Percentiles rank a stretch among this genome's conserved stretches.
Conservation (phyloP, 2,329 filamentous ascomycete species). For the Nigrospora oryzae region DNA sequence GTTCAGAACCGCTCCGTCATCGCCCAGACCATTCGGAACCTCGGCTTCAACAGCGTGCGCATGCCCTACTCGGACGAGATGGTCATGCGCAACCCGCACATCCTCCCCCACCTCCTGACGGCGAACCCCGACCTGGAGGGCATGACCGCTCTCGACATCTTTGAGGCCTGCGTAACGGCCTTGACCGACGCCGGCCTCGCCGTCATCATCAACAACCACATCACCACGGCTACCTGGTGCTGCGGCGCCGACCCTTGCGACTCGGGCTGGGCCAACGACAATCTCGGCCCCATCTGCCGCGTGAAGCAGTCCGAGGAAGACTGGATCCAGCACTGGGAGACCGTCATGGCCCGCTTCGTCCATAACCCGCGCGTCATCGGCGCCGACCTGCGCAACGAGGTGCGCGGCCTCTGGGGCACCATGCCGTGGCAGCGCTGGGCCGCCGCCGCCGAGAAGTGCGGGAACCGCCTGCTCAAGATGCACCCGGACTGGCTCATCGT, state of each 20-base stretch:
- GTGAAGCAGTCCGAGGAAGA: slow-evolving; percentile 55
- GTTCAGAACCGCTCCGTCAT: slow-evolving; percentile 53
- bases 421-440: slow-evolving; percentile 61
- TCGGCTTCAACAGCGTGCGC: slow-evolving; percentile 65
- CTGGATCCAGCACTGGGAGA: slow-evolving; percentile 61
- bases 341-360: slow-evolving; percentile 50
- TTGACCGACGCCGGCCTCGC: slow-evolving; percentile 55
- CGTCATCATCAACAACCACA: slow-evolving; percentile 64
- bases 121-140: slow-evolving; percentile 55
- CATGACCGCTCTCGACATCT: slow-evolving; percentile 49
- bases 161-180: slow-evolving; percentile 47
- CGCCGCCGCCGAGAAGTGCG: slow-evolving; percentile 52
- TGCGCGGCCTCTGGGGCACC: slow-evolving; percentile 60
- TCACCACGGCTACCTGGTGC: slow-evolving; percentile 61
- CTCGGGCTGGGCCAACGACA: slow-evolving; percentile 57
- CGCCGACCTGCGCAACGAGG: slow-evolving; percentile 61
- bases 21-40: slow-evolving; percentile 45
- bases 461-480: slow-evolving; percentile 50
- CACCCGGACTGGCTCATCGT: slow-evolving; percentile 59
- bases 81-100: slow-evolving; percentile 49
- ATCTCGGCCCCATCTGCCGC: slow-evolving; percentile 51
- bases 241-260: slow-evolving; percentile 62
- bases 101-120: slow-evolving; percentile 39
- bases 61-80: slow-evolving; percentile 63
- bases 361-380: slow-evolving; percentile 56